These are phyloP conservation scores for Eucalyptus erythrocorys DNA, from an alignment of 345 rosid species.

Conservation along the genomic window DNA sequence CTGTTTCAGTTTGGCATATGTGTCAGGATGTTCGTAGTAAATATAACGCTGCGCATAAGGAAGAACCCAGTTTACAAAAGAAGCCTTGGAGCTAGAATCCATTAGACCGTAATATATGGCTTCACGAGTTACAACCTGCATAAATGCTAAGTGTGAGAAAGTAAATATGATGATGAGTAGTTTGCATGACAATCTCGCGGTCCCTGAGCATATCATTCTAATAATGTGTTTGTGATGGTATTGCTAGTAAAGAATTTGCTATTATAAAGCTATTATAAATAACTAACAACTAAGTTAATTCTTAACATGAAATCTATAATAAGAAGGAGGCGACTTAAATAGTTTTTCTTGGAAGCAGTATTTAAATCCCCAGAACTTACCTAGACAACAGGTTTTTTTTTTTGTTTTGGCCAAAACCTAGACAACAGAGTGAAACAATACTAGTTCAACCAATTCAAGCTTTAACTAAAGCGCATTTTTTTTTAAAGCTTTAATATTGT, in stretches of 20 bases:
- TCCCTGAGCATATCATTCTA: neutral
- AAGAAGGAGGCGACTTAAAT: neutral
- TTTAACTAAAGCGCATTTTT: neutral
- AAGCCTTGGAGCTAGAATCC: slow-evolving; percentile 38
- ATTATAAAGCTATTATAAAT: neutral
- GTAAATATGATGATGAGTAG: neutral
- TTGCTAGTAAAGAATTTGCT: neutral
- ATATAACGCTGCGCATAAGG: slow-evolving; percentile 89
- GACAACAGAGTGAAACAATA: neutral
- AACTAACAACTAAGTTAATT: neutral
- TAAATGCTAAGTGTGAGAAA: neutral
- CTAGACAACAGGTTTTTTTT: neutral
- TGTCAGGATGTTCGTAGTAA: slow-evolving; percentile 32
- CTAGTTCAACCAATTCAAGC: neutral
- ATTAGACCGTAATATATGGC: slow-evolving; percentile 41
- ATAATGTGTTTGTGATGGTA: neutral
- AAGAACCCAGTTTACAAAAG: slow-evolving; percentile 68
- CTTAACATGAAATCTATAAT: neutral
- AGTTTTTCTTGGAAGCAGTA: neutral
- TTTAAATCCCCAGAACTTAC: neutral
- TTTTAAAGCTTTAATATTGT: neutral
- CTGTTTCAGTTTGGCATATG: slow-evolving; percentile 39
- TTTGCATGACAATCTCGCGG: neutral
- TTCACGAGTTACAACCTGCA: slow-evolving; percentile 72
- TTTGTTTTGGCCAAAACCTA: neutral